Percentiles rank a stretch among this genome's conserved stretches.
phyloP scores from a whole-genome alignment of 768 basidiomycete genomes.

The Naganishia friedmannii region DNA sequence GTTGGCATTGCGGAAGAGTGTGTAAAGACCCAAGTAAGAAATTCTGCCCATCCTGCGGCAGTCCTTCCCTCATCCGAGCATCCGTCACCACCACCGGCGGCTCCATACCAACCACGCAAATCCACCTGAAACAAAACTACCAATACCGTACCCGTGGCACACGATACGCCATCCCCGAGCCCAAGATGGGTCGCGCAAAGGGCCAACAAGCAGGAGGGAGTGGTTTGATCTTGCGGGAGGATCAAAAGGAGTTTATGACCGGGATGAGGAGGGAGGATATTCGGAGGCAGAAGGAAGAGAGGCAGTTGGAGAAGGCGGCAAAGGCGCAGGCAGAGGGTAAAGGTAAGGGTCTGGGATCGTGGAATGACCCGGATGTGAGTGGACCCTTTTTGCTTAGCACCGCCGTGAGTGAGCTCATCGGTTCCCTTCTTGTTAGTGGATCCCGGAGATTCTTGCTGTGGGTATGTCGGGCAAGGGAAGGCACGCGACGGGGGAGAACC shows the following conservation, averaged over 20 bases:
- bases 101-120: constrained; percentile 49
- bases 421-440: too few relatives aligned
- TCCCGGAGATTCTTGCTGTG: constrained; percentile 49
- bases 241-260: constrained; percentile 80
- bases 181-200: constrained; percentile 84
- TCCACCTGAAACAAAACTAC: constrained; percentile 94
- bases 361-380: constrained; percentile 83
- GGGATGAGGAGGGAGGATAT: constrained; percentile 75
- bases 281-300: constrained; percentile 73
- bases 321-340: constrained; percentile 56
- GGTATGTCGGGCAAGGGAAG: constrained; percentile 63
- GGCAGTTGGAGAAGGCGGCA: constrained; percentile 65
- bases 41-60: constrained; percentile 97
- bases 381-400: not conserved
- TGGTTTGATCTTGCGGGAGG: constrained; percentile 84
- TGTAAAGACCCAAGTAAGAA: constrained; percentile 92
- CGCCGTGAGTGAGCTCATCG: too few relatives aligned
- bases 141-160: constrained; percentile 89
- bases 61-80: constrained; percentile 80
- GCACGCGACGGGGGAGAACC: constrained; percentile 60
- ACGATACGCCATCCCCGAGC: constrained; percentile 84
- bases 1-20: constrained; percentile 59
- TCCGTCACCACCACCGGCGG: constrained; percentile 72
- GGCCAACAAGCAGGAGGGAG: constrained; percentile 66
- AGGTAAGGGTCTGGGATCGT: constrained; percentile 59